Evolutionary conservation across 768 basidiomycete genomes (phyloP).

Genomic region (Pleurotus eryngii): DNA sequence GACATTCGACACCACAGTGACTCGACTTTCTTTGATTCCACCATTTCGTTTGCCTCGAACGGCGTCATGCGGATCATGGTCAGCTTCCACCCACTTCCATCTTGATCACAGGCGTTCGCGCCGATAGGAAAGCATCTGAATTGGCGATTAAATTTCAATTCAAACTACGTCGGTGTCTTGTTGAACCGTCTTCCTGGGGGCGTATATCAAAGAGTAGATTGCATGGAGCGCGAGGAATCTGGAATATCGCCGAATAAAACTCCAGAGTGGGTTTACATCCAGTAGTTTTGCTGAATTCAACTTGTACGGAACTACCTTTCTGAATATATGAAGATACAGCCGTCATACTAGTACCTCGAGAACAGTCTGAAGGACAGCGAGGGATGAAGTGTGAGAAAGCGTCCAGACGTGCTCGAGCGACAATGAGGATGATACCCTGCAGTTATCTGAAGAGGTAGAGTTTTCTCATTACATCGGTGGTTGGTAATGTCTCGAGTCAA

Average conservation of each 20-base stretch:
- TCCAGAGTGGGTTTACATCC: not conserved
- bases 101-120: not conserved
- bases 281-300: not conserved
- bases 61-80: not conserved
- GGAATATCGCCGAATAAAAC: not conserved
- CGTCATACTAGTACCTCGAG: too few relatives aligned
- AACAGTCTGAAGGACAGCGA: too few relatives aligned
- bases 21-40: not conserved
- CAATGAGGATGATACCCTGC: too few relatives aligned
- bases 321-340: too few relatives aligned
- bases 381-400: too few relatives aligned
- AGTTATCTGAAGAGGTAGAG: too few relatives aligned
- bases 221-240: not conserved
- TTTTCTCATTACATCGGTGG: too few relatives aligned
- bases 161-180: not conserved
- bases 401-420: too few relatives aligned
- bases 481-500: too few relatives aligned
- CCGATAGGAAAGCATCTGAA: not conserved
- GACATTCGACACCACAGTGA: not conserved
- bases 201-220: not conserved
- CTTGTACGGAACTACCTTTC: too few relatives aligned
- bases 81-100: not conserved
- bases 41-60: not conserved
- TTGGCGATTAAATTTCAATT: not conserved
- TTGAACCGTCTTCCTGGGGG: not conserved